phyloP scores from a whole-genome alignment of 108 stramenopile species.

The Epipyxis sp. region DNA sequence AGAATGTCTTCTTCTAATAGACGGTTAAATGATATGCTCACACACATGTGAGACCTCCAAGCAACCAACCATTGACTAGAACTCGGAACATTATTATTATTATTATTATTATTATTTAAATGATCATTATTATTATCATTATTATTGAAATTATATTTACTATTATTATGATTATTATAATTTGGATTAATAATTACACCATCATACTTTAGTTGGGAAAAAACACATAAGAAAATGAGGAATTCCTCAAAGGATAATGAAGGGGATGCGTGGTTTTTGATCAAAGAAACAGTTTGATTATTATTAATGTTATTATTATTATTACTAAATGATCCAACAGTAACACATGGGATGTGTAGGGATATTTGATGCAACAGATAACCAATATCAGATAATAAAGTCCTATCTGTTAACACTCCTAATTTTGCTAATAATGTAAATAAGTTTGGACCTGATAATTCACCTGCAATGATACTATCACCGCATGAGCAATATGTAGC shows the following conservation, averaged over 20 bases:
- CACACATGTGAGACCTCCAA: not conserved
- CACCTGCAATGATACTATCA: not conserved
- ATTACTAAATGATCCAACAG: not conserved
- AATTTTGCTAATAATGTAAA: conserved; percentile 19
- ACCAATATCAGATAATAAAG: not conserved
- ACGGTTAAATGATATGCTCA: conserved; percentile 4
- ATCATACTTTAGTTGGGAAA: not conserved
- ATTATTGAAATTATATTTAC: not conserved
- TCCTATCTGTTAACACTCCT: not conserved
- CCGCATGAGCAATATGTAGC: conserved; percentile 33
- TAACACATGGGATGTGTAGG: not conserved
- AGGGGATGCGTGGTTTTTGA: not conserved
- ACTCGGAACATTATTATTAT: not conserved
- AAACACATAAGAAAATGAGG: conserved; percentile 11
- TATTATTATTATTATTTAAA: not conserved
- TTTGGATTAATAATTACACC: not conserved
- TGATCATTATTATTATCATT: not conserved
- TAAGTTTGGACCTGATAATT: not conserved
- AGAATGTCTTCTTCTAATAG: not conserved
- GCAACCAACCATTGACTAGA: not conserved
- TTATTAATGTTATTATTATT: not conserved
- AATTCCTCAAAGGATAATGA: conserved; percentile 26
- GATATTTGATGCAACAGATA: conserved; percentile 7
- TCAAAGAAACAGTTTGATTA: not conserved
- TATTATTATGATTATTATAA: not conserved